phyloP scores from a whole-genome alignment of 2,329 filamentous ascomycete genomes.

The Simplicillium aogashimaense region DNA sequence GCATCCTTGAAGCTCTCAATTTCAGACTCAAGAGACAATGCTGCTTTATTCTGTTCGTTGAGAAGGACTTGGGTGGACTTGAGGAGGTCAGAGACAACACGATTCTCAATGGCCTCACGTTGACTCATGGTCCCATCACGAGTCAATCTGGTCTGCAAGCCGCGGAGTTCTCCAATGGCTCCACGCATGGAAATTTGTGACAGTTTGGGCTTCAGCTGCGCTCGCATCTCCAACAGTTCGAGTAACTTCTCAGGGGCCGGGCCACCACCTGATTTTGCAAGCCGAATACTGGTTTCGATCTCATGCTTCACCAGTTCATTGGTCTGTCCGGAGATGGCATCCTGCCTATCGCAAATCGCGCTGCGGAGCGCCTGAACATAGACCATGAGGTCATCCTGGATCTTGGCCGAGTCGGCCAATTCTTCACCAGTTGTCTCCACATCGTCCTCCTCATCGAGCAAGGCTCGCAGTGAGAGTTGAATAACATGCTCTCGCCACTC shows the following conservation, averaged over 20 bases:
- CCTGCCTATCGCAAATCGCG: constrained; percentile 67
- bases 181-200: constrained; percentile 58
- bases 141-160: constrained; percentile 47
- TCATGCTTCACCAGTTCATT: constrained; percentile 70
- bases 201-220: constrained; percentile 34
- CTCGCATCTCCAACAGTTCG: constrained; percentile 38
- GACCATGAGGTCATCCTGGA: constrained; percentile 81
- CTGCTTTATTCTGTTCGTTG: constrained; percentile 39
- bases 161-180: constrained; percentile 59
- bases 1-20: constrained; percentile 64
- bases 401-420: constrained; percentile 76
- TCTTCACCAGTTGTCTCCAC: constrained; percentile 78
- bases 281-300: constrained; percentile 46
- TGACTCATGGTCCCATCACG: constrained; percentile 13
- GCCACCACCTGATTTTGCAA: constrained; percentile 54
- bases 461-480: constrained; percentile 58
- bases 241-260: constrained; percentile 58
- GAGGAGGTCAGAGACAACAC: constrained; percentile 55
- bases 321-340: constrained; percentile 65
- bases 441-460: constrained; percentile 73
- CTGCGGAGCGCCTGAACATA: constrained; percentile 73
- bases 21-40: constrained; percentile 51
- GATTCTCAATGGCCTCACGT: constrained; percentile 57
- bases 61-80: constrained; percentile 45
- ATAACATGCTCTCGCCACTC: constrained; percentile 68